Conservation (phyloP, 345 rosid species). For the Euphorbia peplus region DNA sequence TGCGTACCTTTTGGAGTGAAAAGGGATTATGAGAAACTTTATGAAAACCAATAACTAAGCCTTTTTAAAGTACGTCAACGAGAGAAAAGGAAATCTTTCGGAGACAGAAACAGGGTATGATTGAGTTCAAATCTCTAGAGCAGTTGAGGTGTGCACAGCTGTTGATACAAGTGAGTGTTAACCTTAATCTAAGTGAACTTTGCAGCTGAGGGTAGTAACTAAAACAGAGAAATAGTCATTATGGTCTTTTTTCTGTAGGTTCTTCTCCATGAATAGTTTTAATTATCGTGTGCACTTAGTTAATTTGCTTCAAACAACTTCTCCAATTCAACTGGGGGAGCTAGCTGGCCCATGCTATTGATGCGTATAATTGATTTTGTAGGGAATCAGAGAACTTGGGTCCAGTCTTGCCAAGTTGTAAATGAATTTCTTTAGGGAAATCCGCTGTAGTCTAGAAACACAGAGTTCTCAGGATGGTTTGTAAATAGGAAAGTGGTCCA, state of each 20-base stretch:
- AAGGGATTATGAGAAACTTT: not conserved
- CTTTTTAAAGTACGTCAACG: not conserved
- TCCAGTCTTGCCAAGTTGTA: too few species aligned
- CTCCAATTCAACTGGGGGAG: not conserved
- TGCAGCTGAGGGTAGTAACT: not conserved
- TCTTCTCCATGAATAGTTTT: not conserved
- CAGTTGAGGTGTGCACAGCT: not conserved
- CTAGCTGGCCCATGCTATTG: not conserved
- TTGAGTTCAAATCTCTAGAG: not conserved
- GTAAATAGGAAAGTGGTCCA: not conserved
- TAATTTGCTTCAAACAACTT: not conserved
- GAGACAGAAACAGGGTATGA: not conserved
- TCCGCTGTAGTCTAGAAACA: not conserved
- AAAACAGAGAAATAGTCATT: not conserved
- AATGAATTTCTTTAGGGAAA: not conserved
- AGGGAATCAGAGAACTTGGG: not conserved
- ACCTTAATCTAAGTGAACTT: not conserved
- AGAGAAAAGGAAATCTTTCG: not conserved
- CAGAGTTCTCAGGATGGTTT: not conserved
- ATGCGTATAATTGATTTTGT: not conserved
- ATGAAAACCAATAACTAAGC: not conserved
- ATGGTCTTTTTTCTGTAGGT: not conserved
- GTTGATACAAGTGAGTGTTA: not conserved
- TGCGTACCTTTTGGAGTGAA: not conserved
- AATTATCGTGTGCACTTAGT: not conserved